These are phyloP conservation scores for Telopea speciosissima DNA, from an alignment of 177 flowering plant genomes.

Conservation along the genomic window DNA sequence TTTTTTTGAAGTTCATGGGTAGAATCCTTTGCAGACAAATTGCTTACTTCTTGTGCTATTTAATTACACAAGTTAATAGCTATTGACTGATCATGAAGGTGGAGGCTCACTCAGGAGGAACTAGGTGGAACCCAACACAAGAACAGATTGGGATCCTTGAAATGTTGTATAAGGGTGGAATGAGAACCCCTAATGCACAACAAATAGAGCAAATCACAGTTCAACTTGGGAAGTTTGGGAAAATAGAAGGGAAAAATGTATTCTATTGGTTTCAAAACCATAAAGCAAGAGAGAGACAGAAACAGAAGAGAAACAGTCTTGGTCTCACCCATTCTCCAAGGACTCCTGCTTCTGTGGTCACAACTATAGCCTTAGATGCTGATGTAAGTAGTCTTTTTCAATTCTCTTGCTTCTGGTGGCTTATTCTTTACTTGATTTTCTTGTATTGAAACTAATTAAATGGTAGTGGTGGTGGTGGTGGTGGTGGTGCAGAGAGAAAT, in stretches of 20 bases:
- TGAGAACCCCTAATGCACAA: slow-evolving; percentile 93
- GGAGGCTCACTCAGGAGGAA: slow-evolving; percentile 88
- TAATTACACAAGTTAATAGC: no score
- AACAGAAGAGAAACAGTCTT: slow-evolving; percentile 74
- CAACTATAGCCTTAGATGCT: slow-evolving; percentile 19
- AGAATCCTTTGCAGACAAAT: no score
- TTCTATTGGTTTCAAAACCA: slow-evolving; percentile 99
- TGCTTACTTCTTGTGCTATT: no score
- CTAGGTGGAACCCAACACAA: slow-evolving; percentile 97
- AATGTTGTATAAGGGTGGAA: slow-evolving; percentile 79
- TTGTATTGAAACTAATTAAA: neutral
- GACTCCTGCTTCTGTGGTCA: slow-evolving; percentile 14
- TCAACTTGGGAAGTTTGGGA: slow-evolving; percentile 77
- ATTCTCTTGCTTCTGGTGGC: no score
- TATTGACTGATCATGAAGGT: slow-evolving; percentile 26
- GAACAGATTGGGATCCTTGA: slow-evolving; percentile 92
- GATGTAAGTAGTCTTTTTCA: no score
- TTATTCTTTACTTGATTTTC: neutral
- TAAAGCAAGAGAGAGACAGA: slow-evolving; percentile 93
- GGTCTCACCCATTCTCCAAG: slow-evolving; percentile 37
- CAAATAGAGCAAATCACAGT: slow-evolving; percentile 87
- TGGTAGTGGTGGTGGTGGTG: neutral
- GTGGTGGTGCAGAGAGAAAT: slow-evolving; percentile 25
- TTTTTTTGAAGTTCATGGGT: no score
- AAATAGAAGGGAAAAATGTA: slow-evolving; percentile 96